phyloP scores from a whole-genome alignment of 768 basidiomycete species.

The Lyophyllum decastes region DNA sequence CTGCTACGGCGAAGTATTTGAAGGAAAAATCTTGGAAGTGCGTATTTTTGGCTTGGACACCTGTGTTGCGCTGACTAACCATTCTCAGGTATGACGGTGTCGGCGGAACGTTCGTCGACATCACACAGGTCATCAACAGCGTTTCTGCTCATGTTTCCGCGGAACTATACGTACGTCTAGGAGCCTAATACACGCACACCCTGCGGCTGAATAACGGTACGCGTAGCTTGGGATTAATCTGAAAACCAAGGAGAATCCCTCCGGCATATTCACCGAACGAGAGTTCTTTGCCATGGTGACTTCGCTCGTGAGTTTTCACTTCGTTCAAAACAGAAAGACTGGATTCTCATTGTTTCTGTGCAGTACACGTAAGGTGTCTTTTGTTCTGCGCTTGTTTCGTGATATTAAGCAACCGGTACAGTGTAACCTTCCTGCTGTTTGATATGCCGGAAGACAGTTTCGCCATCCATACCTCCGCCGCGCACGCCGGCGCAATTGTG shows the following conservation, averaged over 20 bases:
- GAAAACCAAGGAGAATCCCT: slow-evolving; percentile 46
- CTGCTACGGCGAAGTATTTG: slow-evolving; percentile 26
- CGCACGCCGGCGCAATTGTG: slow-evolving; percentile 30
- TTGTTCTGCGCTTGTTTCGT: no score
- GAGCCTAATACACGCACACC: not conserved
- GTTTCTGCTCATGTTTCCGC: slow-evolving; percentile 42
- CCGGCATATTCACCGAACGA: slow-evolving; percentile 44
- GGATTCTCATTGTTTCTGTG: not conserved
- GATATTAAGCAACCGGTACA: slow-evolving; percentile 2
- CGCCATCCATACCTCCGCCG: slow-evolving; percentile 27
- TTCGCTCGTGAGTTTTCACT: slow-evolving; percentile 26
- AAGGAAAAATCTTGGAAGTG: slow-evolving; percentile 29
- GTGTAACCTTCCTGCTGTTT: slow-evolving; percentile 27
- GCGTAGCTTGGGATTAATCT: slow-evolving; percentile 43
- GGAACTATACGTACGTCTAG: slow-evolving; percentile 32
- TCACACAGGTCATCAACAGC: slow-evolving; percentile 49
- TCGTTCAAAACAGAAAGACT: not conserved
- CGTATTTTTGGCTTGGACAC: not conserved
- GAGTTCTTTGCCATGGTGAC: slow-evolving; percentile 48
- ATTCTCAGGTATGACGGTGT: slow-evolving; percentile 27
- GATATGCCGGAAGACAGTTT: slow-evolving; percentile 35
- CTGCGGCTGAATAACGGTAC: not conserved
- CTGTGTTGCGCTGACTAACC: not conserved
- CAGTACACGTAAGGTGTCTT: slow-evolving; percentile 13
- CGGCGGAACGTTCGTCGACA: slow-evolving; percentile 41